These are phyloP conservation scores for Saturnispora silvae DNA, from an alignment of 805 yeast species.

Conservation along the genomic window DNA sequence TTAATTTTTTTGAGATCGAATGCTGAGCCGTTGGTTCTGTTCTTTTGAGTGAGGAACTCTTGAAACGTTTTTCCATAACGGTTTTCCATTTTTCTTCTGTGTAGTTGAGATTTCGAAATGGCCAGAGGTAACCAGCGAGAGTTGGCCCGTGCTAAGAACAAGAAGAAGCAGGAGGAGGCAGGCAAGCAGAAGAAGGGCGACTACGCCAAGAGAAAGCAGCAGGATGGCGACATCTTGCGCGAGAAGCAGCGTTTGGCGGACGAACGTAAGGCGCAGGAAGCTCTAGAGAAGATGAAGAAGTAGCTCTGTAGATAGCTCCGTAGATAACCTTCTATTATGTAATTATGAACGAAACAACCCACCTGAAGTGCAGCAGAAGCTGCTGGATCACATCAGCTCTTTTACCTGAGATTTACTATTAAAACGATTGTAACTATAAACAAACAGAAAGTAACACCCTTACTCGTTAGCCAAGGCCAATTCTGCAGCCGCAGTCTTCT, in stretches of 20 bases:
- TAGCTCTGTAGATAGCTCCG: too few species aligned
- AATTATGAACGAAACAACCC: too few species aligned
- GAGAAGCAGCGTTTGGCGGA: slow-evolving; percentile 76
- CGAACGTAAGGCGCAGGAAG: slow-evolving; percentile 28
- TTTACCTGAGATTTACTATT: too few species aligned
- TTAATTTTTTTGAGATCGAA: neutral
- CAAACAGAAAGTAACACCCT: neutral
- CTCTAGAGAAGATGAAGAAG: slow-evolving; percentile 19
- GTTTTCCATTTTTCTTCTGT: too few species aligned
- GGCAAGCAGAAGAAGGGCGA: slow-evolving; percentile 72
- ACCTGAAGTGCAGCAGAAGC: too few species aligned
- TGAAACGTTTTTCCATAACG: too few species aligned
- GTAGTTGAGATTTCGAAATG: slow-evolving; percentile 28
- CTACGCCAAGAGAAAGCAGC: slow-evolving; percentile 75
- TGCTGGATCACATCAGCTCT: too few species aligned
- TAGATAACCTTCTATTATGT: too few species aligned
- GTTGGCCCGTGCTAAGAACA: slow-evolving; percentile 78
- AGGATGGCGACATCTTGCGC: slow-evolving; percentile 84
- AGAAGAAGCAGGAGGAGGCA: slow-evolving; percentile 65
- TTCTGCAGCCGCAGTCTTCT: slow-evolving; percentile 55
- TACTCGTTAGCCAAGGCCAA: slow-evolving; percentile 5
- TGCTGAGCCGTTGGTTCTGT: too few species aligned
- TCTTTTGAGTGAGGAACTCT: too few species aligned
- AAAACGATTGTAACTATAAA: too few species aligned
- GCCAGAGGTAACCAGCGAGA: slow-evolving; percentile 97